Conservation (phyloP, 2,329 filamentous ascomycete genomes). For the Epichloe sibirici region DNA sequence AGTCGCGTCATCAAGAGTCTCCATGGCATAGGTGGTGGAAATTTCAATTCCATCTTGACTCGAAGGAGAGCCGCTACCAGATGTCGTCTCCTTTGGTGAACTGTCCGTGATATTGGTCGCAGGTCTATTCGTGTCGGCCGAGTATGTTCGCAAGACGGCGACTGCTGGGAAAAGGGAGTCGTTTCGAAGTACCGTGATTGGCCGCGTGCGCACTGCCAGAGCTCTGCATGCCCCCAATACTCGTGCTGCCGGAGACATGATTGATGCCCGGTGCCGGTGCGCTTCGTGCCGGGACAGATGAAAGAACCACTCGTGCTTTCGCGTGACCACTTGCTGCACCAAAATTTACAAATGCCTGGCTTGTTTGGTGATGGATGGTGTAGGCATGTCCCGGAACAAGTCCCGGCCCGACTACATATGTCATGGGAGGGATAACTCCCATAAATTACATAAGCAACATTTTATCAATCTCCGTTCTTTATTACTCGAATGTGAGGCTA, state of each 20-base stretch:
- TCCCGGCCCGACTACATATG: conserved; percentile 4
- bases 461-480: background rate
- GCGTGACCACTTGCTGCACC: conserved; percentile 3
- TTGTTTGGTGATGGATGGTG: background rate
- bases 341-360: conserved; percentile 3
- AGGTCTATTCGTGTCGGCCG: conserved; percentile 17
- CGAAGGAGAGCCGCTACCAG: background rate
- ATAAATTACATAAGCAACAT: background rate
- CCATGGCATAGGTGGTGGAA: conserved; percentile 2
- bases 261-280: conserved; percentile 10
- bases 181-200: conserved; percentile 12
- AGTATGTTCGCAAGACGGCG: conserved; percentile 16
- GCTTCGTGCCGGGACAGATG: background rate
- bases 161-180: conserved; percentile 12
- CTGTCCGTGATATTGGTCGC: background rate
- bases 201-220: conserved; percentile 19
- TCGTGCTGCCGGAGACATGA: conserved; percentile 22
- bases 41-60: background rate
- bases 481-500: no score
- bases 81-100: background rate
- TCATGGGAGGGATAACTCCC: background rate
- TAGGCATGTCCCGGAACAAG: conserved; percentile 9
- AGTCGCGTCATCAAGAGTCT: conserved; percentile 22
- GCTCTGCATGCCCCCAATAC: conserved; percentile 23
- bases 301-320: background rate